Evolutionary conservation across 1,139 yeast species (phyloP), one percentile per base, ranked within the genome.

Genomic region (Debaryomyces singareniensis): DNA sequence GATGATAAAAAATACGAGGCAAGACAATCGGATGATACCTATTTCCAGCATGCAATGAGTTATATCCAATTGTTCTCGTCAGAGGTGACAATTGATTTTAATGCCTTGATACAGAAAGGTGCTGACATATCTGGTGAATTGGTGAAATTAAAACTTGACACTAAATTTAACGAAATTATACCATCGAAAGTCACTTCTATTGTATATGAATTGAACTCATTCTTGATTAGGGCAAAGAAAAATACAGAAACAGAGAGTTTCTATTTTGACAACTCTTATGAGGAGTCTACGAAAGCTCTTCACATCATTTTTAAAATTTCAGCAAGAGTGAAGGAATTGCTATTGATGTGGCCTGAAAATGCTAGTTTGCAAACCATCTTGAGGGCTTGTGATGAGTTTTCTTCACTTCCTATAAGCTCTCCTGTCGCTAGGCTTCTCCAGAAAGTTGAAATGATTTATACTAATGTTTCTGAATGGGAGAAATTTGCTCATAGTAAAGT

Each of bases 291-390:
- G 35, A 59, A 55, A 26, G 85, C 94, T 1, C 70, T 78, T 28
- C 49, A 48, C 2, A 48, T 80, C 2, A 61, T 84, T 6, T 57
- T 68, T 9, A 62, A 58, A 2, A 53, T 87, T 5, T 62, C 69
- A 38, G 51, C 54, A 3, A 58, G 73, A 3, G 73, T 75, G 3
- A 44, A 53, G 11, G 61, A 60, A n/a, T 54, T 85, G 16, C 53
- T 82, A 11, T 58, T 58, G 14, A 76, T 78, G 47, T 91, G 96
- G 96, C 97, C 98, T 1, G 98, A 93, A 45, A 96, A 93, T 61
- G 93, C 94, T 1, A 86, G 95, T 1, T 58, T 93, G 30, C 78
- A 71, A 35, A 86, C 81, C 21, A 68, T 91, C 31, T 55, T 62
- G 18, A 61, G 78, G 35, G 75, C 82, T n/a, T 71, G 82, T 38